A percentile compares a stretch with the other conserved stretches of the same genome.
These are phyloP conservation scores for Pichia pseudocactophila DNA, from an alignment of 805 yeast species.

Conservation along the genomic window DNA sequence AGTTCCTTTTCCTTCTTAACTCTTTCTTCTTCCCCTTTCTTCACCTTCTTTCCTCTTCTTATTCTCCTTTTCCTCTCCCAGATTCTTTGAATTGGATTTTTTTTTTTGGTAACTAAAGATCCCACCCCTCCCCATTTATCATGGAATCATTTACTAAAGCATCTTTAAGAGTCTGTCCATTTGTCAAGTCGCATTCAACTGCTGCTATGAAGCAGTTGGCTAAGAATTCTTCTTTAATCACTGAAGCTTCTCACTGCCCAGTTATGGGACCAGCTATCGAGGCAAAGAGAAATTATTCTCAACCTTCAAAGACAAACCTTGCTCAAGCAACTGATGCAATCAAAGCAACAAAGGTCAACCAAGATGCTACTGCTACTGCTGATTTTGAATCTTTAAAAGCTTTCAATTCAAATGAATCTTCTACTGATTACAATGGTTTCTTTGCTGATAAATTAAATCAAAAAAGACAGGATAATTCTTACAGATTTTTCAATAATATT, in stretches of 20 bases:
- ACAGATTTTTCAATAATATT: constrained; percentile 94
- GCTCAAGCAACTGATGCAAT: constrained; percentile 37
- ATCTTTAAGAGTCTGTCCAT: constrained; percentile 78
- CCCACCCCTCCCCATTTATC: not conserved
- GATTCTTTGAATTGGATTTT: no score
- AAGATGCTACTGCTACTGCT: constrained; percentile 28
- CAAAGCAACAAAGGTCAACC: constrained; percentile 20
- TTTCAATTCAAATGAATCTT: constrained; percentile 37
- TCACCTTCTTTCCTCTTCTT: not conserved
- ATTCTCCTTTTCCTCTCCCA: not conserved
- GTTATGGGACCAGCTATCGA: constrained; percentile 75
- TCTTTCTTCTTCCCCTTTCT: not conserved
- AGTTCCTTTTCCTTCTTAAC: not conserved
- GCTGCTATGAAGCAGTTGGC: constrained; percentile 52
- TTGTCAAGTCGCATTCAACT: constrained; percentile 50
- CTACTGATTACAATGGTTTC: constrained; percentile 66
- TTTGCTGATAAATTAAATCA: constrained; percentile 57
- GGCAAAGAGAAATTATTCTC: constrained; percentile 35
- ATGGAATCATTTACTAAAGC: constrained; percentile 80
- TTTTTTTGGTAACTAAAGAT: not conserved
- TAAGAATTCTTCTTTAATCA: constrained; percentile 34
- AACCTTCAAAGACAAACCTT: constrained; percentile 35
- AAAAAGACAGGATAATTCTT: constrained; percentile 83
- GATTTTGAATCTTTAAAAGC: constrained; percentile 8
- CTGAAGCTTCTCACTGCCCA: constrained; percentile 75